These are phyloP conservation scores for Auriscalpium vulgare DNA, from an alignment of 768 basidiomycete species.

Conservation along the genomic window DNA sequence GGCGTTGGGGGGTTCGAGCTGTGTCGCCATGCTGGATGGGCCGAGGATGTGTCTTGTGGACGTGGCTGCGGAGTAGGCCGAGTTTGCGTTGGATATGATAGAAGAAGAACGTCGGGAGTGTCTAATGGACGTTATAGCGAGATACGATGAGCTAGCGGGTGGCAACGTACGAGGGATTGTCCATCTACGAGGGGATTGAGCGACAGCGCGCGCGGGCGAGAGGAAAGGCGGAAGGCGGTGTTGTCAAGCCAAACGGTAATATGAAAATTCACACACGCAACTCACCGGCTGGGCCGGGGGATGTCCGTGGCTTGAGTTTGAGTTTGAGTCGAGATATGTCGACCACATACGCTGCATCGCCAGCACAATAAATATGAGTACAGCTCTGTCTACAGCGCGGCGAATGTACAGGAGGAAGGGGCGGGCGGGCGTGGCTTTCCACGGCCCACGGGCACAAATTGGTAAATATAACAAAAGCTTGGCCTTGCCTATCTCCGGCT, in stretches of 20 bases:
- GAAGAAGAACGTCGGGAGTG: conserved; percentile 22
- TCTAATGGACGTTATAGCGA: not conserved
- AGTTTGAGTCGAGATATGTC: conserved; percentile 34
- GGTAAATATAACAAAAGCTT: not conserved
- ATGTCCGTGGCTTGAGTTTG: conserved; percentile 9
- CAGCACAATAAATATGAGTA: conserved; percentile 2
- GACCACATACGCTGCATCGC: conserved; percentile 49
- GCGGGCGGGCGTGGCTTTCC: not conserved
- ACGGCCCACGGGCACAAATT: not conserved
- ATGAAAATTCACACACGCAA: not conserved
- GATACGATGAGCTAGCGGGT: not conserved
- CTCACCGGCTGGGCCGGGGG: not conserved
- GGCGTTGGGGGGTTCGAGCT: conserved; percentile 33
- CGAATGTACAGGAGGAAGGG: not conserved
- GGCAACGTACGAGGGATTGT: conserved; percentile 4
- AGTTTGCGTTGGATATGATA: conserved; percentile 29
- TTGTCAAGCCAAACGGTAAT: not conserved
- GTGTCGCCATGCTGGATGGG: conserved; percentile 21
- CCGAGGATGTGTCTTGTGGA: conserved; percentile 41
- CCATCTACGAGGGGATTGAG: conserved; percentile 4
- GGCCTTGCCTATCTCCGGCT: not conserved
- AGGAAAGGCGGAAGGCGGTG: not conserved
- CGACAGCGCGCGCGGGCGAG: not conserved
- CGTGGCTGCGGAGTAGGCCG: conserved; percentile 36
- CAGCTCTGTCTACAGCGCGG: not conserved